Base-by-base conservation (phyloP, 257 asterid species). In the Voacanga thouarsii region DNA sequence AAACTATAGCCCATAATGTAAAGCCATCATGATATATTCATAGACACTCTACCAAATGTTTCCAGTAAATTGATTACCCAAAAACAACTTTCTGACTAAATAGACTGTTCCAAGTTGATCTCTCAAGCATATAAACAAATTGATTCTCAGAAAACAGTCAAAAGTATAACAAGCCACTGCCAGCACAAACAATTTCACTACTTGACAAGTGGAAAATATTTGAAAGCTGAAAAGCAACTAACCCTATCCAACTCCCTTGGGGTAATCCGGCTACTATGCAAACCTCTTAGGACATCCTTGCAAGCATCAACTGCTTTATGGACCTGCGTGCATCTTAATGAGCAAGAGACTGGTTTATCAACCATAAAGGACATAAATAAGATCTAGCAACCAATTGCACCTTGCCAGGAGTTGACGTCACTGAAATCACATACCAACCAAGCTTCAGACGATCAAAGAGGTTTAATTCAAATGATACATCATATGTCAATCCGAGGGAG, bases 261-360 rank as follows among this genome's bases (percentile, higher is more conserved):
- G 80, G 95, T 91, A 85, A 96, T 89, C 80, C 79, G 85, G 88
- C 83, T 90, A 85, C 89, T 88, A 77, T 89, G 89, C 79, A 96
- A 85, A 83, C 98, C 98, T 87, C 97, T 86, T 50, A 96, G 91
- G 84, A 96, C 99, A 89, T 87, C 89, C 87, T 90, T 96, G 94
- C 99, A 96, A 83, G 99, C 98, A 81, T 96, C 98, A 84, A 96
- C 99, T 87, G 99, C 99, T 86, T 90, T 93, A 83, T 96, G 99
- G 44, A 93, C 99, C 99, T 96, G 90, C 65, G 76, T 26, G 80
- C 41, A 74, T 65, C 75, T 65, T 23, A 23, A 78, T 77, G 67
- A 76, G 76, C 68, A 78, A 80, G 74, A 78, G 77, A 78, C 74
- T 51, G 44, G 59, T 77, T 51, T 28, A 63, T 74, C 56, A 82